Percentiles rank a stretch among this genome's conserved stretches.
phyloP scores from a whole-genome alignment of 306 rosid species.

The Fragaria nilgerrensis region DNA sequence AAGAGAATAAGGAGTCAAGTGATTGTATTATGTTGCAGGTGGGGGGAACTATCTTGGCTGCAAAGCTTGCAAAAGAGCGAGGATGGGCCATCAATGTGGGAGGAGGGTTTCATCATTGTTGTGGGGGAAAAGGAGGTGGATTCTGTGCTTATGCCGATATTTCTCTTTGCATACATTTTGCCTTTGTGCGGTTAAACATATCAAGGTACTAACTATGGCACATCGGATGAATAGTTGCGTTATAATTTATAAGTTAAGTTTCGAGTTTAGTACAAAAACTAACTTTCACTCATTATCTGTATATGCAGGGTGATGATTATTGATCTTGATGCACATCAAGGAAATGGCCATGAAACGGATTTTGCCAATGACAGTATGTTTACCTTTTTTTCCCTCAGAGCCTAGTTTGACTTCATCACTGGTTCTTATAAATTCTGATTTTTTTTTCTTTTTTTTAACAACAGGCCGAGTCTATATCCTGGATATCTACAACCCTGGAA shows the following conservation, averaged over 20 bases:
- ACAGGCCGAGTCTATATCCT: constrained; percentile 80
- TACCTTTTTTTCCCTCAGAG: constrained; percentile 25
- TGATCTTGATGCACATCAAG: constrained; percentile 99
- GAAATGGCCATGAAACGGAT: constrained; percentile 91
- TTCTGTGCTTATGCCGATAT: constrained; percentile 89
- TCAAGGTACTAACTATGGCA: constrained; percentile 55
- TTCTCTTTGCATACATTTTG: constrained; percentile 78
- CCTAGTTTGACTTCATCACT: constrained; percentile 22
- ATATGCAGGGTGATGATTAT: constrained; percentile 78
- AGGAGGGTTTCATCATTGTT: constrained; percentile 97
- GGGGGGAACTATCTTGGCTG: constrained; percentile 89
- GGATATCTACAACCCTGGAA: constrained; percentile 91
- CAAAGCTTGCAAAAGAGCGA: constrained; percentile 83
- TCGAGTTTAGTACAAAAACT: constrained; percentile 11
- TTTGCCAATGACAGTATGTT: constrained; percentile 67
- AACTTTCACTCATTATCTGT: constrained; percentile 24
- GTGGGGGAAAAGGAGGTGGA: constrained; percentile 79
- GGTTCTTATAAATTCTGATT: constrained; percentile 21
- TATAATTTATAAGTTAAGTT: constrained; percentile 22
- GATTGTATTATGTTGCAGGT: constrained; percentile 45
- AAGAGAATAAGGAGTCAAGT: constrained; percentile 10
- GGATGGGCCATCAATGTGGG: constrained; percentile 98
- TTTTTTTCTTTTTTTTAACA: constrained; percentile 15
- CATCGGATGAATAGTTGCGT: not conserved
- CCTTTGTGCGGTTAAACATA: constrained; percentile 65